Evolutionary conservation across 768 basidiomycete genomes (phyloP), one percentile per base, ranked within the genome.

Genomic region (Mrakia frigida): DNA sequence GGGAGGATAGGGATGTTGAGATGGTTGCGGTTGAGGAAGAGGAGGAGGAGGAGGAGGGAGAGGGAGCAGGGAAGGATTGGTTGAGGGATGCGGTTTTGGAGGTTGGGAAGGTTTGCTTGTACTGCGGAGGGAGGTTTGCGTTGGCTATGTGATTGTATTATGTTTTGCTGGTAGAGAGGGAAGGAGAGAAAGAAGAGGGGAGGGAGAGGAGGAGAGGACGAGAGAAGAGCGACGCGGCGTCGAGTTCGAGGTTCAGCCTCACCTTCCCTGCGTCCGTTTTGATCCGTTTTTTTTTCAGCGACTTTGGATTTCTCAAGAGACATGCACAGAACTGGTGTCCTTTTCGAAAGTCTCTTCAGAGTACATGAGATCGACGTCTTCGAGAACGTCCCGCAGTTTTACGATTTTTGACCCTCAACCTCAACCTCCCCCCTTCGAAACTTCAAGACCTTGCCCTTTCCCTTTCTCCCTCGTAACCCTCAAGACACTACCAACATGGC

Each of bases 401-500:
- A 41, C 39, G 39, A 41, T 41, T 41, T 41, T 41, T 11, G 39
- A 5, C 11, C 6, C 6, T 11, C 39, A 11, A 61, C 23, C n/a
- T 63, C 9, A 18, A 33, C 61, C 61, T 35, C 61, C 31, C 39
- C 18, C 9, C 43, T 46, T 46, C 43, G 43, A 46, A 46, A 18
- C 43, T 18, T 46, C 43, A 46, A 28, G 37, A 1, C 25, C 25
- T 4, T 23, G n/a, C 5, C 23, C 23, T 6, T 25, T n/a, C 39
- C 13, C 25, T 43, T 23, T 13, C 65, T 39, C 65, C 23, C 9
- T n/a, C 39, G 25, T 39, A 6, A 39, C 39, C 35, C n/a, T 68
- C 65, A 68, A 68, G 65, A 68, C n/a, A 7, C 31, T 13, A 37
- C 25, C 43, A 63, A 6, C 21, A 74, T 74, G 73, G 73, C 73